These are phyloP conservation scores for Gossypium arboreum DNA, from an alignment of 345 rosid genomes.

Conservation along the genomic window DNA sequence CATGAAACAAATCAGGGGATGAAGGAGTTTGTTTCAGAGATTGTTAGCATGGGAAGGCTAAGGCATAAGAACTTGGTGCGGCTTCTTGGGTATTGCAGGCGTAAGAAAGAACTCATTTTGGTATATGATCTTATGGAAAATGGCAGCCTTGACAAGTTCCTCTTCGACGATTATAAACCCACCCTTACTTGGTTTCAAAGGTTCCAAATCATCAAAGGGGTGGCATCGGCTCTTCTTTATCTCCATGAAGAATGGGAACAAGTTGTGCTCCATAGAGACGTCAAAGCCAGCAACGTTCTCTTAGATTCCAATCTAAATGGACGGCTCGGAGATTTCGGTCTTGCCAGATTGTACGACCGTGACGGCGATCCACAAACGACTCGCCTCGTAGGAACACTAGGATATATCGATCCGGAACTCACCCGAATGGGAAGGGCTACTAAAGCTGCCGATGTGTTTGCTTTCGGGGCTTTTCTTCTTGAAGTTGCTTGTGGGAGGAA, in stretches of 20 bases:
- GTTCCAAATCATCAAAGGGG: slow-evolving; percentile 34
- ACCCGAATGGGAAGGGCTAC: slow-evolving; percentile 37
- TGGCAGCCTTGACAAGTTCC: slow-evolving; percentile 40
- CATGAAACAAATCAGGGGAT: slow-evolving; percentile 38
- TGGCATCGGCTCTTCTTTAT: slow-evolving; percentile 44
- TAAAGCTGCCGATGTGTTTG: slow-evolving; percentile 36
- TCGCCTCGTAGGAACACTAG: slow-evolving; percentile 27
- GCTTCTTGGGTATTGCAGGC: slow-evolving; percentile 47
- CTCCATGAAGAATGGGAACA: slow-evolving; percentile 52
- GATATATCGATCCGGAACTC: slow-evolving; percentile 51
- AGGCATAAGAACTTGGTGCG: slow-evolving; percentile 48
- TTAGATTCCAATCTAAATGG: slow-evolving; percentile 27
- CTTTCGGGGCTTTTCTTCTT: slow-evolving; percentile 43
- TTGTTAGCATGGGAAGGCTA: slow-evolving; percentile 41
- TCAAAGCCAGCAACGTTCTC: slow-evolving; percentile 49
- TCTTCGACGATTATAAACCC: slow-evolving; percentile 20
- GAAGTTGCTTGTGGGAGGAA: slow-evolving; percentile 49
- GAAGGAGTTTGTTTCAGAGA: slow-evolving; percentile 50
- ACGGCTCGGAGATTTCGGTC: slow-evolving; percentile 32
- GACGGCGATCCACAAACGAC: slow-evolving; percentile 16
- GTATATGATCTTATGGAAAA: slow-evolving; percentile 47
- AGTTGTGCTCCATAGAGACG: slow-evolving; percentile 51
- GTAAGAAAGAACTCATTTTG: slow-evolving; percentile 39
- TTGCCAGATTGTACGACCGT: slow-evolving; percentile 26
- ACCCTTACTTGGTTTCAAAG: slow-evolving; percentile 43